Evolutionary conservation across 108 stramenopile species (phyloP).

Genomic region (Chaetoceros muelleri): DNA sequence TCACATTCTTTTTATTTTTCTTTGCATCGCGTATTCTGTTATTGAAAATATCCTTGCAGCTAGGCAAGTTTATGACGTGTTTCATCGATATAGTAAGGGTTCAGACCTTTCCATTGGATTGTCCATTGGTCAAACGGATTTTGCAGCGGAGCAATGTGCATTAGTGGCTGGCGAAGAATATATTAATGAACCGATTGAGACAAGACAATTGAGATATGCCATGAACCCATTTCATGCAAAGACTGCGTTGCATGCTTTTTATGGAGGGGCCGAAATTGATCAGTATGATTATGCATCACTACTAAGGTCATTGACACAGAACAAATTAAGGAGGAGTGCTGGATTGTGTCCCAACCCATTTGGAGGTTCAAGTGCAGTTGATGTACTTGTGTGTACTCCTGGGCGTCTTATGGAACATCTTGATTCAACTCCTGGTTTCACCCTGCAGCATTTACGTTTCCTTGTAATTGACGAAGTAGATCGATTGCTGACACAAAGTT

Average conservation of each 20-base stretch:
- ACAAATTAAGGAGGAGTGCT: not conserved
- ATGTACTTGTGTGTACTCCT: slow-evolving; percentile 93
- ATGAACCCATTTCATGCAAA: slow-evolving; percentile 29
- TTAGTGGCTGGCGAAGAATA: slow-evolving; percentile 23
- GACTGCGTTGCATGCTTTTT: slow-evolving; percentile 16
- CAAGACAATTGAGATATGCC: slow-evolving; percentile 11
- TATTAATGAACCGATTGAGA: not conserved
- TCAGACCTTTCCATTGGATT: slow-evolving; percentile 75
- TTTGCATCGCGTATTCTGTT: not conserved
- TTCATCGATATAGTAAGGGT: slow-evolving; percentile 63
- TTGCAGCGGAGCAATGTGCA: slow-evolving; percentile 50
- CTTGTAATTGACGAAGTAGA: slow-evolving; percentile 95
- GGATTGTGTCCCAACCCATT: slow-evolving; percentile 27
- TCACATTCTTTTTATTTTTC: no score
- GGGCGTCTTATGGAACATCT: slow-evolving; percentile 89
- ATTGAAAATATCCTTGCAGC: not conserved
- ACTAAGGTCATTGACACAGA: slow-evolving; percentile 5
- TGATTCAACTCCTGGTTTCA: slow-evolving; percentile 88
- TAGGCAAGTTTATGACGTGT: slow-evolving; percentile 79
- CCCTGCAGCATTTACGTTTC: slow-evolving; percentile 82
- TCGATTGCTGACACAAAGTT: slow-evolving; percentile 81
- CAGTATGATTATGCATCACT: not conserved
- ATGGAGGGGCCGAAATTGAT: slow-evolving; percentile 4
- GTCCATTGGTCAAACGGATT: slow-evolving; percentile 81
- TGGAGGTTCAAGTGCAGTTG: slow-evolving; percentile 43